phyloP scores from a whole-genome alignment of 495 filamentous ascomycete genomes.

The Penicillium parvum region DNA sequence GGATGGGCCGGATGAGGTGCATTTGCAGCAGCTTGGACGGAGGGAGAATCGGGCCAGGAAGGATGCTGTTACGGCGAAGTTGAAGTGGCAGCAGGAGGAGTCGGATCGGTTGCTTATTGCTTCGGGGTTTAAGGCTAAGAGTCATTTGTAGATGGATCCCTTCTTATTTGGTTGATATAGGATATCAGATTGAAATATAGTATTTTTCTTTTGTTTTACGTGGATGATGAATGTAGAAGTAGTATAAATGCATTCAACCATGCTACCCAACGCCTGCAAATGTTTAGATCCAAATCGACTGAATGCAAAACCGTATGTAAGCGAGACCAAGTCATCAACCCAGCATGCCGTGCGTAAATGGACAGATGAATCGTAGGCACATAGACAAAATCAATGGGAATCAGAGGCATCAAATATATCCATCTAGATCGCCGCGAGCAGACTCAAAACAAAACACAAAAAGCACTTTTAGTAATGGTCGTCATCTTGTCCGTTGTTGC shows the following conservation, averaged over 20 bases:
- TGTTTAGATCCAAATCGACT: slow-evolving; percentile 13
- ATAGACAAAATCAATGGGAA: slow-evolving; percentile 11
- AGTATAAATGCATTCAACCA: slow-evolving; percentile 12
- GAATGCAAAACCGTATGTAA: slow-evolving; percentile 22
- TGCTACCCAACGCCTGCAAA: slow-evolving; percentile 22
- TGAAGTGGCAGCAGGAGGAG: slow-evolving; percentile 60
- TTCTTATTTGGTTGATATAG: not conserved
- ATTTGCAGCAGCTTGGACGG: slow-evolving; percentile 83
- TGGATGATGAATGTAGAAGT: not conserved
- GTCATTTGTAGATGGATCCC: slow-evolving; percentile 28
- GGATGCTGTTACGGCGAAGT: slow-evolving; percentile 56
- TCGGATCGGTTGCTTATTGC: slow-evolving; percentile 62
- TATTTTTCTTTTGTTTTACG: not conserved
- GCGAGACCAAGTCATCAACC: slow-evolving; percentile 2
- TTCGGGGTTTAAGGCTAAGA: slow-evolving; percentile 49
- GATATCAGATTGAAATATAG: slow-evolving; percentile 2
- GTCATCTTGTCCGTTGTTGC: slow-evolving; percentile 34
- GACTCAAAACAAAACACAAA: slow-evolving; percentile 16
- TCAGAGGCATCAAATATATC: slow-evolving; percentile 6
- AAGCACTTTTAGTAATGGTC: slow-evolving; percentile 36
- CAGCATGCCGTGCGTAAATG: no score
- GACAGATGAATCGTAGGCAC: slow-evolving; percentile 9
- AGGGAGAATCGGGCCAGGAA: slow-evolving; percentile 72
- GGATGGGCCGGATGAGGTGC: slow-evolving; percentile 91
- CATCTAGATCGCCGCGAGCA: slow-evolving; percentile 7